Base-by-base conservation (phyloP, 75 land plant species). In the Picea sitchensis region DNA sequence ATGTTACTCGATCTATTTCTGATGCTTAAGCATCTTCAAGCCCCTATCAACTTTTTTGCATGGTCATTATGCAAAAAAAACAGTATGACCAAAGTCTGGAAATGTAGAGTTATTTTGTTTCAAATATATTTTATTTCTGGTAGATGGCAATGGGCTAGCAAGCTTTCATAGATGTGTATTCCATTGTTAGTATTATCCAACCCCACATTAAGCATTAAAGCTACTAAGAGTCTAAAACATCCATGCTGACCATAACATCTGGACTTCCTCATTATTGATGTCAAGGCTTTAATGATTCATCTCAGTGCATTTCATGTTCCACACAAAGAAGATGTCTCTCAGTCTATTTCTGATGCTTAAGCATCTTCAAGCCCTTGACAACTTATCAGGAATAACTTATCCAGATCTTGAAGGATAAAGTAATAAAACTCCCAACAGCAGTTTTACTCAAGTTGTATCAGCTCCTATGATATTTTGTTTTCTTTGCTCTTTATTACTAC, bases 1-100 rank as follows among this genome's bases (percentile, higher is more conserved):
- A 67, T 71, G 73, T 38, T 12, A 71, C 21, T 36, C 32, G 18
- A 8, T 38, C 73, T 9, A 34, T 67, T 7, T 71, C 23, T 71
- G 38, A 71, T 71, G 23, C n/a, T 71, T 71, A 71, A 41, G 73
- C 56, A 71, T 71, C 54, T 38, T 47, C 12, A 71, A 65, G 6
- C 9, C 54, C 71, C 44, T 67, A 17, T 38, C 36, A 67, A 67
- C 71, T 17, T 5, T 51, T 51, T 51, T 51, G 54, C 54, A 51
- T 51, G 54, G 54, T 8, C 54, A 51, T 51, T 51, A 51, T 51
- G 54, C 54, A 51, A 7, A 9, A 51, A 51, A 51, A 51, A 51
- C 7, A 51, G 54, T 8, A 51, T 8, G 9, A 51, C 54, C 54
- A 8, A 51, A 51, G 54, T 51, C 54, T 51, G 54, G 54, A 51